A percentile compares a stretch with the other conserved stretches of the same genome.
These are phyloP conservation scores for Ogataea chonburiensis DNA, from an alignment of 805 yeast genomes.

Conservation along the genomic window DNA sequence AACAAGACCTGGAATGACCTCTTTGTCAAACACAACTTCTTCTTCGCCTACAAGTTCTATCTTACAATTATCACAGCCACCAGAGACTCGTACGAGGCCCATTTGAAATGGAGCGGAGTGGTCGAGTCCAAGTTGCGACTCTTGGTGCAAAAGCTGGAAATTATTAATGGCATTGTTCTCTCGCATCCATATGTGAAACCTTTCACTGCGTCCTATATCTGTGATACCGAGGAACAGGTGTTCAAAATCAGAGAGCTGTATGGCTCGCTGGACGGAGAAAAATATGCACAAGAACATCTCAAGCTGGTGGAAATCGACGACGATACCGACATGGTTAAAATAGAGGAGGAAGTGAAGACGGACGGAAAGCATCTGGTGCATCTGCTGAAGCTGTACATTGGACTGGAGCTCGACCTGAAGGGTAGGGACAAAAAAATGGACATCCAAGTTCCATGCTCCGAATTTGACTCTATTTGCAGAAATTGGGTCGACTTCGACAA, in stretches of 20 bases:
- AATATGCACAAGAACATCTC: slow-evolving; percentile 35
- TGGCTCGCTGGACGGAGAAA: slow-evolving; percentile 59
- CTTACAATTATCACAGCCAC: slow-evolving; percentile 80
- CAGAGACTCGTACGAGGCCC: slow-evolving; percentile 72
- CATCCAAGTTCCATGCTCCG: slow-evolving; percentile 86
- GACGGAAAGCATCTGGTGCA: slow-evolving; percentile 41
- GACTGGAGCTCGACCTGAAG: slow-evolving; percentile 56
- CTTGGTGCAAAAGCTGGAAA: slow-evolving; percentile 80
- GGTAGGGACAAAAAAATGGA: slow-evolving; percentile 67
- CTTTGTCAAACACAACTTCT: slow-evolving; percentile 78
- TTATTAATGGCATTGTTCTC: slow-evolving; percentile 65
- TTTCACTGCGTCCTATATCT: slow-evolving; percentile 52
- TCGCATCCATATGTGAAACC: slow-evolving; percentile 92
- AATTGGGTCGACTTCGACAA: slow-evolving; percentile 68
- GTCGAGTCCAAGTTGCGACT: slow-evolving; percentile 85
- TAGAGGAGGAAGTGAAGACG: slow-evolving; percentile 26
- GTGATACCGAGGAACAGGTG: slow-evolving; percentile 42
- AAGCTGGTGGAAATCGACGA: slow-evolving; percentile 33
- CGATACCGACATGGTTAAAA: slow-evolving; percentile 29
- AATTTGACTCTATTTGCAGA: slow-evolving; percentile 78
- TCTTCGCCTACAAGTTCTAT: slow-evolving; percentile 81
- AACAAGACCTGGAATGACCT: slow-evolving; percentile 71
- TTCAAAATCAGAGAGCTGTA: slow-evolving; percentile 38
- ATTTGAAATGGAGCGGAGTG: slow-evolving; percentile 87
- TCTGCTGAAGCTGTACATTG: slow-evolving; percentile 77